These are phyloP conservation scores for Silybum marianum DNA, from an alignment of 129 eudicot genomes.

Conservation along the genomic window DNA sequence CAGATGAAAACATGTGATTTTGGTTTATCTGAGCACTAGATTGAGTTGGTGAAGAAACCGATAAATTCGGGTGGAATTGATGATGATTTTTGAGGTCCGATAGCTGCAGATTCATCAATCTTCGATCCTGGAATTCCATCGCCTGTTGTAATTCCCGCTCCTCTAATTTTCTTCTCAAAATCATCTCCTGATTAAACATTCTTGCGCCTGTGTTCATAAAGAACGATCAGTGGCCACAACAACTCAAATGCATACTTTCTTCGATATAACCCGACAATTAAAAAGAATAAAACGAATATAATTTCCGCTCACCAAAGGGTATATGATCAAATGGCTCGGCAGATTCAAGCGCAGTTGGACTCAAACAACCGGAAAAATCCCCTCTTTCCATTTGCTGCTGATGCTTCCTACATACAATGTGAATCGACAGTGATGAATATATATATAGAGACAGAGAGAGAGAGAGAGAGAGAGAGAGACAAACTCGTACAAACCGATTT, in stretches of 20 bases:
- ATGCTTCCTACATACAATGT: constrained; percentile 54
- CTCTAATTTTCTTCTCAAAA: constrained; percentile 77
- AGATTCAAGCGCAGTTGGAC: constrained; percentile 78
- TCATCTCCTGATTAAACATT: constrained; percentile 70
- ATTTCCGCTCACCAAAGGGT: constrained; percentile 67
- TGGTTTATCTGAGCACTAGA: constrained; percentile 31
- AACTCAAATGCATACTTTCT: neutral
- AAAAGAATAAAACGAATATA: neutral
- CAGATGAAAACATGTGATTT: constrained; percentile 28
- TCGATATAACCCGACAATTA: neutral
- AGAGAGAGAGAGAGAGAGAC: no score
- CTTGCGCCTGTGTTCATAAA: constrained; percentile 53
- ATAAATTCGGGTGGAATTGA: constrained; percentile 49
- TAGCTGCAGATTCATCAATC: constrained; percentile 78
- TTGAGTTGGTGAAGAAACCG: constrained; percentile 43
- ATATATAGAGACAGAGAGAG: no score
- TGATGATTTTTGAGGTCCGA: constrained; percentile 53
- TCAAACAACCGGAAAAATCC: constrained; percentile 61
- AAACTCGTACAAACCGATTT: no score
- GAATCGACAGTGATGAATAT: neutral
- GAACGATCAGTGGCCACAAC: neutral
- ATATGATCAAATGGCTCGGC: constrained; percentile 69
- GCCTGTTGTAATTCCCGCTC: constrained; percentile 87
- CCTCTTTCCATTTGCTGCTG: constrained; percentile 71
- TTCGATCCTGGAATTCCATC: constrained; percentile 70